phyloP scores from a whole-genome alignment of 306 rosid genomes.

The Sesbania bispinosa region DNA sequence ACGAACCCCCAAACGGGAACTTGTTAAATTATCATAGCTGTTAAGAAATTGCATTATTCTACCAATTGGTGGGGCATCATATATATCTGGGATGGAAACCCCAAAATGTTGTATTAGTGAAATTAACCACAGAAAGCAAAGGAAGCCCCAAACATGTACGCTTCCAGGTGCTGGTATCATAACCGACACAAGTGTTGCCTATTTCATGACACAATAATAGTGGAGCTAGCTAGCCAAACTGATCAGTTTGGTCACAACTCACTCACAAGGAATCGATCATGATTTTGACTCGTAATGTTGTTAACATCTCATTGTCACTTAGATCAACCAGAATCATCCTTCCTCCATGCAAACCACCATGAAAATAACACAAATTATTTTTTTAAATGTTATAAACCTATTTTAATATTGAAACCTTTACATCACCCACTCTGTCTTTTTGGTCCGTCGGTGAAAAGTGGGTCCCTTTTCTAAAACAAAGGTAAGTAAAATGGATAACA shows the following conservation, averaged over 20 bases:
- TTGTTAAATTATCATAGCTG: too few species aligned
- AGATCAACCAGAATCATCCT: constrained; percentile 13
- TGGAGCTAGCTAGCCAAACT: background rate
- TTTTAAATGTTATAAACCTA: background rate
- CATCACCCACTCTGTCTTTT: constrained; percentile 9
- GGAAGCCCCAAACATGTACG: background rate
- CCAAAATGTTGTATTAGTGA: too few species aligned
- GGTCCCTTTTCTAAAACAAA: constrained; percentile 18
- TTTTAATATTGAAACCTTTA: constrained; percentile 3
- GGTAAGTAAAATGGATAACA: constrained; percentile 1
- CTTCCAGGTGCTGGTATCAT: background rate
- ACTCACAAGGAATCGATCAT: background rate
- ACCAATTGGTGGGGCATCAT: background rate
- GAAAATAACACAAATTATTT: background rate
- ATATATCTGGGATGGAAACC: too few species aligned
- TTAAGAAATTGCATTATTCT: too few species aligned
- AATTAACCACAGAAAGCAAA: too few species aligned
- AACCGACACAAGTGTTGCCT: background rate
- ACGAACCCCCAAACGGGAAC: background rate
- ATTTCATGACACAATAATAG: background rate
- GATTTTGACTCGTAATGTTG: constrained; percentile 4
- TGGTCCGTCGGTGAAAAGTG: constrained; percentile 37
- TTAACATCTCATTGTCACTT: constrained; percentile 28
- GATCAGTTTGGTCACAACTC: too few species aligned
- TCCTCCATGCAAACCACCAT: constrained; percentile 10